phyloP scores from a whole-genome alignment of 208 protist species.

The Trypanosoma conorhini region DNA sequence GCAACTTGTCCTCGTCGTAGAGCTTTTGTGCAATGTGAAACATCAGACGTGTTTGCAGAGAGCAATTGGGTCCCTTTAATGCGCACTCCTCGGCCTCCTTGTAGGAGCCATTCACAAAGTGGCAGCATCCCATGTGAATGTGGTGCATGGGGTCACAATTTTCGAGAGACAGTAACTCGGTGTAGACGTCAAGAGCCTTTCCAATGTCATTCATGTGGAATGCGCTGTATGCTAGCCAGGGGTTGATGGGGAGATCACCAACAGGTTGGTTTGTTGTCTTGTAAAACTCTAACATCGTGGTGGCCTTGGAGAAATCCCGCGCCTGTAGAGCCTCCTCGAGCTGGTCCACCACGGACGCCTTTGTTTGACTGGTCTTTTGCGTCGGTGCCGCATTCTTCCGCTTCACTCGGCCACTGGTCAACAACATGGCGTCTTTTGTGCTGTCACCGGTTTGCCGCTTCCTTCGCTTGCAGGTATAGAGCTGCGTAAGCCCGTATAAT shows the following conservation, averaged over 20 bases:
- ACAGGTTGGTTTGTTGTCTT: constrained; percentile 74
- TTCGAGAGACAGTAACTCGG: constrained; percentile 74
- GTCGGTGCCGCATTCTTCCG: constrained; percentile 49
- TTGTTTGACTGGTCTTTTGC: constrained; percentile 32
- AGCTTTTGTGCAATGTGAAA: constrained; percentile 95
- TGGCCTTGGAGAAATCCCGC: constrained; percentile 89
- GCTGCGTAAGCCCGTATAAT: background rate
- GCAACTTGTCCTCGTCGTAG: constrained; percentile 93
- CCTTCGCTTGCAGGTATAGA: background rate
- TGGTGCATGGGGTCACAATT: constrained; percentile 67
- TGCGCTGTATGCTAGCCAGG: constrained; percentile 94
- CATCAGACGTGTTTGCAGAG: constrained; percentile 93
- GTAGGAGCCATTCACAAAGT: constrained; percentile 84
- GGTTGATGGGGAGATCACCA: constrained; percentile 75
- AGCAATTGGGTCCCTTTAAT: constrained; percentile 68
- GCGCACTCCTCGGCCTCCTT: constrained; percentile 91
- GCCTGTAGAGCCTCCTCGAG: constrained; percentile 86
- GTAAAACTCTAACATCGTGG: constrained; percentile 91
- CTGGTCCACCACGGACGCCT: constrained; percentile 71
- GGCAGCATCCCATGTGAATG: constrained; percentile 83
- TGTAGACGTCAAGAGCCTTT: constrained; percentile 92
- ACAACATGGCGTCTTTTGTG: constrained; percentile 48
- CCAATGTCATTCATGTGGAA: constrained; percentile 95
- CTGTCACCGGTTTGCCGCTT: constrained; percentile 9
- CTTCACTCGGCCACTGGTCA: constrained; percentile 66